These are phyloP conservation scores for Trifolium subterraneum DNA, from an alignment of 306 rosid genomes.

Conservation along the genomic window DNA sequence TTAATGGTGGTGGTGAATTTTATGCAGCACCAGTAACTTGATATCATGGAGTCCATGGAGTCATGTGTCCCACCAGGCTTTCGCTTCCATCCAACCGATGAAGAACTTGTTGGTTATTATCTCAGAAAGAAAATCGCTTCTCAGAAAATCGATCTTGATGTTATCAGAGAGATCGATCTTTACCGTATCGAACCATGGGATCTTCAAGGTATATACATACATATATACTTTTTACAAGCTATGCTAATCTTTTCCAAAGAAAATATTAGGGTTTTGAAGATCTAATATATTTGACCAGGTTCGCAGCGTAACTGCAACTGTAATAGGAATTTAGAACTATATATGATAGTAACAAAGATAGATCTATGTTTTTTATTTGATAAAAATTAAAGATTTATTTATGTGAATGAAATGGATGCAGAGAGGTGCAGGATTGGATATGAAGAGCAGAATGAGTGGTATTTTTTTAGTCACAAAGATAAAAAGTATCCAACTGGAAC, in stretches of 20 bases:
- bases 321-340: not conserved
- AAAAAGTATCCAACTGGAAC: conserved; percentile 98
- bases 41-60: conserved; percentile 60
- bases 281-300: not conserved
- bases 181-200: conserved; percentile 99
- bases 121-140: conserved; percentile 90
- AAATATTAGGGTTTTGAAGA: conserved; percentile 44
- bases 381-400: not conserved
- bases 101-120: conserved; percentile 94
- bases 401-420: conserved; percentile 44
- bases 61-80: conserved; percentile 96
- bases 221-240: not conserved
- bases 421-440: conserved; percentile 96
- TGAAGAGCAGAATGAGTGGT: conserved; percentile 97
- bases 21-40: conserved; percentile 62
- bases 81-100: conserved; percentile 97
- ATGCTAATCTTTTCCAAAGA: not conserved
- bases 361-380: not conserved
- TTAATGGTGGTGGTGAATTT: conserved; percentile 75
- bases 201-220: conserved; percentile 82
- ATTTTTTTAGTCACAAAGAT: conserved; percentile 95
- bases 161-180: conserved; percentile 93
- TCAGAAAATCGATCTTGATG: conserved; percentile 96
- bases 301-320: not conserved
- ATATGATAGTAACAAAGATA: not conserved